A percentile compares a stretch with the other conserved stretches of the same genome.
These are phyloP conservation scores for Mycena vitilis DNA, from an alignment of 768 basidiomycete species.

Conservation along the genomic window DNA sequence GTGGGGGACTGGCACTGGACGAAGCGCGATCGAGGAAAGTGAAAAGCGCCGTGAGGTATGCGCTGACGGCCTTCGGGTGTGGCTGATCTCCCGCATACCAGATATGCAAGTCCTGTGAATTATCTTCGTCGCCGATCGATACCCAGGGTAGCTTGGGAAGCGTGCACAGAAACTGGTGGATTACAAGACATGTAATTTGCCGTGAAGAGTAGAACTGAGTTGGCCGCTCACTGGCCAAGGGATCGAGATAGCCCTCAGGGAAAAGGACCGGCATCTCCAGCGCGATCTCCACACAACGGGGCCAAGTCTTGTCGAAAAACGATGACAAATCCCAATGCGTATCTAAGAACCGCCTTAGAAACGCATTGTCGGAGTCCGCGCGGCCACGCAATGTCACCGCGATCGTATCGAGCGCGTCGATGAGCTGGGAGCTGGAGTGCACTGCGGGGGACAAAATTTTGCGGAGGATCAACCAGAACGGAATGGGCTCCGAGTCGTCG, in stretches of 20 bases:
- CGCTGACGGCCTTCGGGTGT: slow-evolving; percentile 29
- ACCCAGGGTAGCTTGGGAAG: slow-evolving; percentile 28
- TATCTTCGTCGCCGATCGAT: slow-evolving; percentile 10
- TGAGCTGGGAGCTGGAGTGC: slow-evolving; percentile 12
- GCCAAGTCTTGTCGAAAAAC: slow-evolving; percentile 27
- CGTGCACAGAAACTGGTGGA: slow-evolving; percentile 34
- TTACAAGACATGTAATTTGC: slow-evolving; percentile 28
- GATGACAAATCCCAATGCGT: background rate
- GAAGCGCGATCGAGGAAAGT: slow-evolving; percentile 27
- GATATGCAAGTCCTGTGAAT: slow-evolving; percentile 31
- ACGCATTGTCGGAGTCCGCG: slow-evolving; percentile 10
- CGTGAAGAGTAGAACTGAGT: background rate
- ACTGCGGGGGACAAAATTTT: slow-evolving; percentile 10
- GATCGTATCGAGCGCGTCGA: slow-evolving; percentile 31
- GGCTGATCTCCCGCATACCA: slow-evolving; percentile 29
- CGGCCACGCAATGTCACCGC: slow-evolving; percentile 20
- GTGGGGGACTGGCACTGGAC: background rate
- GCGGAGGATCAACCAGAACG: slow-evolving; percentile 26
- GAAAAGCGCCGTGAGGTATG: slow-evolving; percentile 31
- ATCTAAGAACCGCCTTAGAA: slow-evolving; percentile 17
- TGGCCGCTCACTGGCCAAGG: background rate
- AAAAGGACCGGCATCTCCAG: slow-evolving; percentile 30
- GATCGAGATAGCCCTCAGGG: slow-evolving; percentile 13
- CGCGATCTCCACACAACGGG: slow-evolving; percentile 22
- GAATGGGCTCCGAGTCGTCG: slow-evolving; percentile 7